Conservation (phyloP, 1,139 yeast genomes). For the Suhomyces panamericanus region DNA sequence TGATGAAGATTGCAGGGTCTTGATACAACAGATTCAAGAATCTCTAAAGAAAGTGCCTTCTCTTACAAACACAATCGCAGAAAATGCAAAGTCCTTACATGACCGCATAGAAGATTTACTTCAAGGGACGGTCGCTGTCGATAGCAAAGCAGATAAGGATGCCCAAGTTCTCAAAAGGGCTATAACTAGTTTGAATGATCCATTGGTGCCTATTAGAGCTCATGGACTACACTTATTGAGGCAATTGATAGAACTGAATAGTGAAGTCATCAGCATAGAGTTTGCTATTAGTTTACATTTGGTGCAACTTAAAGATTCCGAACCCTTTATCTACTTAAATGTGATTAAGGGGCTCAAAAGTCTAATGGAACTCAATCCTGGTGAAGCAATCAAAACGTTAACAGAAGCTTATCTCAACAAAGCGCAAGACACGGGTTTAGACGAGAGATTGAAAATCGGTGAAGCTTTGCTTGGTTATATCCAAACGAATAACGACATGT, state of each 20-base stretch:
- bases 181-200: constrained; percentile 67
- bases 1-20: constrained; percentile 20
- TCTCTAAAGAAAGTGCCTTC: constrained; percentile 24
- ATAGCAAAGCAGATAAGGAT: constrained; percentile 27
- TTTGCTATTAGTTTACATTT: constrained; percentile 63
- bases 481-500: constrained; percentile 47
- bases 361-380: constrained; percentile 49
- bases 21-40: constrained; percentile 30
- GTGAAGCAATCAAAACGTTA: constrained; percentile 40
- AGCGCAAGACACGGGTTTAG: constrained; percentile 41
- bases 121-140: constrained; percentile 24
- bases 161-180: constrained; percentile 50
- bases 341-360: constrained; percentile 75
- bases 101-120: constrained; percentile 32
- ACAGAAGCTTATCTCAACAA: constrained; percentile 42
- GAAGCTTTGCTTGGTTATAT: constrained; percentile 72
- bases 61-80: constrained; percentile 1
- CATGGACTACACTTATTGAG: constrained; percentile 75
- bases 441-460: constrained; percentile 72
- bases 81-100: constrained; percentile 26
- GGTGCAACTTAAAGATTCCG: constrained; percentile 69
- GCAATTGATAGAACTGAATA: constrained; percentile 51
- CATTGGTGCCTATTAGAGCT: constrained; percentile 80
- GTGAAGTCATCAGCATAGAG: constrained; percentile 52
- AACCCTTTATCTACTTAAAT: constrained; percentile 83